phyloP scores from a whole-genome alignment of 352 stramenopile species.

The Phytopythium oedochilum region DNA sequence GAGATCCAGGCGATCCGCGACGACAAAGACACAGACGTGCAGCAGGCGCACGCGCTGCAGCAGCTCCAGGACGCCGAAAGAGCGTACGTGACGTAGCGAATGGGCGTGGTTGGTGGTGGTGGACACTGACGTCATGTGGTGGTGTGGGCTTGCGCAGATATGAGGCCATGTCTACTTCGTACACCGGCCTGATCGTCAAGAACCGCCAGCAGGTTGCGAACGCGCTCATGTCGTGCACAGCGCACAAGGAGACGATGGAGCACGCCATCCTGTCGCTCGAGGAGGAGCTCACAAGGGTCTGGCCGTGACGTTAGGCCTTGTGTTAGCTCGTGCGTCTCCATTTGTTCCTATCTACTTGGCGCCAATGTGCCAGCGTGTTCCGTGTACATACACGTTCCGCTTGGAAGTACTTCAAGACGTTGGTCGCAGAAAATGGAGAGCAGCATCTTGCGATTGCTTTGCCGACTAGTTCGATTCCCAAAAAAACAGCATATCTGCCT shows the following conservation, averaged over 20 bases:
- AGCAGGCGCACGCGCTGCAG: slow-evolving; percentile 35
- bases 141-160: slow-evolving; percentile 19
- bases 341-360: neutral
- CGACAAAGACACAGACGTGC: slow-evolving; percentile 39
- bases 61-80: slow-evolving; percentile 46
- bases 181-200: slow-evolving; percentile 48
- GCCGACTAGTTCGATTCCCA: neutral
- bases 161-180: slow-evolving; percentile 38
- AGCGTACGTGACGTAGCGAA: slow-evolving; percentile 29
- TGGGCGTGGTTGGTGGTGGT: neutral
- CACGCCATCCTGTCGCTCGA: slow-evolving; percentile 56
- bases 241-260: slow-evolving; percentile 64
- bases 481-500: too few relatives aligned
- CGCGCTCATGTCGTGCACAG: slow-evolving; percentile 54
- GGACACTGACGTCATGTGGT: slow-evolving; percentile 6
- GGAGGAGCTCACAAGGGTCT: slow-evolving; percentile 42
- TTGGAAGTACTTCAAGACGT: neutral
- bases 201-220: slow-evolving; percentile 58
- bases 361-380: neutral
- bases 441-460: neutral
- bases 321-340: neutral
- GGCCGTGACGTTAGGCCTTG: slow-evolving; percentile 24
- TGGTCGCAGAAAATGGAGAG: neutral
- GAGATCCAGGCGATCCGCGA: slow-evolving; percentile 68
- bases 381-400: neutral